Evolutionary conservation across 2,329 filamentous ascomycete genomes (phyloP), one percentile per base, ranked within the genome.

Genomic region (Colletotrichum sp.): DNA sequence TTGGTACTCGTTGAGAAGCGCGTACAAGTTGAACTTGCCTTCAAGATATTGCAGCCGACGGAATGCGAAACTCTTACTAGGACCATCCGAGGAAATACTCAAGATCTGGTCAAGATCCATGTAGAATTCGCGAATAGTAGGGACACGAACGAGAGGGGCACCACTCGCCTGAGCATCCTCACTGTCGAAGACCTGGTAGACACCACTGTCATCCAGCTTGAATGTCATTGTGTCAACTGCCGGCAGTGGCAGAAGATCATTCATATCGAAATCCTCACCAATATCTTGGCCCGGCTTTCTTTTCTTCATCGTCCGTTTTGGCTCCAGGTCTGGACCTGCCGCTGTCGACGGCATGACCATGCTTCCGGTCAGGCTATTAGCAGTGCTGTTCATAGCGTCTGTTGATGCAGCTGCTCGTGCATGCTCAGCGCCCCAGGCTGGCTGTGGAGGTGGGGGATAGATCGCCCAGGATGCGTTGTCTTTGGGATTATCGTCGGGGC

Each of bases 21-120:
- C 92, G 82, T 99, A 98, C 27, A 99, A 90, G 82, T 98, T 98
- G 86, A 98, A 99, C 83, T 98, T 98, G 76, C 96, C 96, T 86
- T 99, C 97, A 11, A 99, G 88, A 83, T 98, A 99, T 80, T 98
- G 96, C 64, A 99, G 89, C 13, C 98, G 93, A 71, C 96, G 93
- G 84, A 98, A 99, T 2, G 97, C 96, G 84, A 98, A 98, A 81
- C 96, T 98, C 86, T 99, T 99, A 84, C 94, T 96, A 0, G 97
- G 97, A 0, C 97, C 97, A 82, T 99, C 96, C 0, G 96, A 98
- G 1, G 96, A 98, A n/a, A 98, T 92, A 74, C 94, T 93, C 68
- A 98, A 89, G 74, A 98, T 93, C 27, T 93, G 90, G 82, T 99
- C 97, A 30, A 99, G 88, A 82, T 98, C 96, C 88, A 98, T 94